Conservation (phyloP, 441 rosid species). For the Adansonia grandidieri region DNA sequence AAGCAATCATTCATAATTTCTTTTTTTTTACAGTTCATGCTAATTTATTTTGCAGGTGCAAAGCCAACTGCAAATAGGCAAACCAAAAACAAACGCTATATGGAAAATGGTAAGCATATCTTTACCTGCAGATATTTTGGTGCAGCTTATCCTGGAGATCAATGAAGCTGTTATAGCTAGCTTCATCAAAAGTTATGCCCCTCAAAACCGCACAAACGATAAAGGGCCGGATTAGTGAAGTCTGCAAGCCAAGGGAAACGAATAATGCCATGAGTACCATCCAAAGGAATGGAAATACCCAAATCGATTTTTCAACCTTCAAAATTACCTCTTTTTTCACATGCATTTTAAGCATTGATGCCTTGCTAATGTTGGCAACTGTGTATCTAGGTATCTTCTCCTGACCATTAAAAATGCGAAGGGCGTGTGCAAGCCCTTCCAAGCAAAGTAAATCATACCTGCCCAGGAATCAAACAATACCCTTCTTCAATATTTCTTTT, state of each 20-base stretch:
- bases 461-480: constrained; percentile 25
- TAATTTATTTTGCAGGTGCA: not conserved
- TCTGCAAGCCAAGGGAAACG: constrained; percentile 46
- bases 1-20: not conserved
- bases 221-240: constrained; percentile 68
- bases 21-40: not conserved
- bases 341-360: constrained; percentile 65
- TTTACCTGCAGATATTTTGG: constrained; percentile 92
- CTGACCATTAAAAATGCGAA: constrained; percentile 68
- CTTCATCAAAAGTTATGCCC: constrained; percentile 80
- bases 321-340: constrained; percentile 72
- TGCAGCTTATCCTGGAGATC: constrained; percentile 98
- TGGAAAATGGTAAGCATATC: constrained; percentile 1
- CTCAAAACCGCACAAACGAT: constrained; percentile 89
- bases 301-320: constrained; percentile 6
- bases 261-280: not conserved
- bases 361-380: constrained; percentile 51
- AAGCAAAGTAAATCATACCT: constrained; percentile 97
- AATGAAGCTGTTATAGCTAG: constrained; percentile 90
- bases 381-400: constrained; percentile 61
- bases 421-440: constrained; percentile 94
- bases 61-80: not conserved
- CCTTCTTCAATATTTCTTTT: constrained; percentile 1
- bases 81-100: not conserved
- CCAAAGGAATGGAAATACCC: constrained; percentile 17